Base-by-base conservation (phyloP, 2,329 filamentous ascomycete species). In the Zasmidium cellare region DNA sequence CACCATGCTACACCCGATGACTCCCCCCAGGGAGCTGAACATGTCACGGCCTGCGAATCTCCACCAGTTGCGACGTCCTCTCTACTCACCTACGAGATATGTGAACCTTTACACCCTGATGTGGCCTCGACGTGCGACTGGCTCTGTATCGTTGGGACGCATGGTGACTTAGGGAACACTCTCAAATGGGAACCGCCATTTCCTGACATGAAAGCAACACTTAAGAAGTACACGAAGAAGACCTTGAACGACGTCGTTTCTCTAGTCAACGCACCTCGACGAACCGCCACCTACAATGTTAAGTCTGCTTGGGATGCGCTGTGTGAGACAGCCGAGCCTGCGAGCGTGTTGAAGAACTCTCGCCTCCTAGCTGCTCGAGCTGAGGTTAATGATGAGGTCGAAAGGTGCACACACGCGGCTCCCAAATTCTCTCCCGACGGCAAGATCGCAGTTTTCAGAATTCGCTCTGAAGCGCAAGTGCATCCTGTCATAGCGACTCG, bases 401-500 rank as follows among this genome's bases (percentile, higher is more conserved):
- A 86, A 61, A 76, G 80, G 18, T 86, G 84, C 64, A 83, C 84
- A 0, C 86, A 84, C 60, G 79, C 83, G 1, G 79, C 85, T 1
- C 87, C 87, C 0, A 84, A 82, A 64, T 88, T 89, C 72, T 87
- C 83, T 3, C 73, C 76, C 2, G 86, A 89, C 57, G 84, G 79
- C 1, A 83, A 78, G 49, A 80, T 89, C 12, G 86, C 86, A 0
- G 82, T 89, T 0, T 78, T 89, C 46, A 79, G 83, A 3, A 88
- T 89, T 64, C 77, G 72, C 31, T 86, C 82, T 1, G 72, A 75
- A 23, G 83, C 84, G 1, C 87, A 89, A 65, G 78, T 89, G 0
- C 87, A 90, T 67, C 84, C 85, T 0, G 79, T 89, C 2, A 86
- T 89, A 56, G 86, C 87, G 1, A 87, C 85, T 3, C 76, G 86